Percentiles rank a stretch among this genome's conserved stretches.
phyloP scores from a whole-genome alignment of 352 stramenopile genomes.

The Albugo laibachii region DNA sequence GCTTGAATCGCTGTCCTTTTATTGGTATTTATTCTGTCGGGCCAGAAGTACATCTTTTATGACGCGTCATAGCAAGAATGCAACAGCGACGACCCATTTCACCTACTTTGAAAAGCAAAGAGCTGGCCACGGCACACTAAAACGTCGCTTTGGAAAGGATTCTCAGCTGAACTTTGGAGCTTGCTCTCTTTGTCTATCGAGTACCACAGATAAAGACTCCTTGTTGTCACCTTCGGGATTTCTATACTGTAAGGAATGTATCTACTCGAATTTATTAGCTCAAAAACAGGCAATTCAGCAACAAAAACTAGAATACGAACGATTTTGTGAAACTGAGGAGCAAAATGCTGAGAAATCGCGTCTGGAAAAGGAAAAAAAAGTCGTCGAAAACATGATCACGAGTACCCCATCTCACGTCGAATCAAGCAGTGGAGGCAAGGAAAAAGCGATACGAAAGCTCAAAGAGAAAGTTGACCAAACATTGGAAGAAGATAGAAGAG shows the following conservation, averaged over 20 bases:
- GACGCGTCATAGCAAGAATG: conserved; percentile 79
- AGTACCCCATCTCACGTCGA: not conserved
- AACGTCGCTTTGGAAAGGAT: conserved; percentile 63
- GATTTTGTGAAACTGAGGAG: conserved; percentile 25
- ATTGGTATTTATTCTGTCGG: not conserved
- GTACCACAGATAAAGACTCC: conserved; percentile 29
- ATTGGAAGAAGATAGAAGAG: conserved; percentile 44
- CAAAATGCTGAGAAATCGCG: conserved; percentile 25
- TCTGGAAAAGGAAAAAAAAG: conserved; percentile 23
- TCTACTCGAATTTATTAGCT: conserved; percentile 67
- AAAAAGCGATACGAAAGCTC: conserved; percentile 21
- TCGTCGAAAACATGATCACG: conserved; percentile 13
- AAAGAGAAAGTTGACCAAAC: conserved; percentile 52
- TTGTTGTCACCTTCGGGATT: conserved; percentile 48
- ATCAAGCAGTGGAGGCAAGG: conserved; percentile 1
- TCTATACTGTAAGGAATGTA: conserved; percentile 77
- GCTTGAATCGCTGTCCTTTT: not conserved
- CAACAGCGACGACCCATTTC: conserved; percentile 70
- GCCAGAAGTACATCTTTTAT: conserved; percentile 11
- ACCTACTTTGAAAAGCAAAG: conserved; percentile 63
- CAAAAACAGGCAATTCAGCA: conserved; percentile 72
- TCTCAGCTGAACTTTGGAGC: conserved; percentile 54
- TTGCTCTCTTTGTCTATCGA: conserved; percentile 58
- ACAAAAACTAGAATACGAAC: conserved; percentile 34
- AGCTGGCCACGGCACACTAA: conserved; percentile 66